Conservation (phyloP, 2,329 filamentous ascomycete genomes). For the Bipolaris gigantea region DNA sequence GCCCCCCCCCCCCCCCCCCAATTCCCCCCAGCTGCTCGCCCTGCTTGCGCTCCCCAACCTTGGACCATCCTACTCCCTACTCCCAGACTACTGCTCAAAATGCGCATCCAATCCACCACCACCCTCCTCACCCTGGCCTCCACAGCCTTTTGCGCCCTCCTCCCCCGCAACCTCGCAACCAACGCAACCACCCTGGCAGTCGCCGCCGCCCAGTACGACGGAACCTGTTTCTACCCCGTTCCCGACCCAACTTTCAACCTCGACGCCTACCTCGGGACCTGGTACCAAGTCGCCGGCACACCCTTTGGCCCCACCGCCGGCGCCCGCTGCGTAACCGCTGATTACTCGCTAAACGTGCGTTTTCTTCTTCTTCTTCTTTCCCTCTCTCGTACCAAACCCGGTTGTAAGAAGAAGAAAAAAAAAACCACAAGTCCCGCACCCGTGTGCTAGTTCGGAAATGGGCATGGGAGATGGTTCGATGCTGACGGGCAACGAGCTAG, state of each 20-base stretch:
- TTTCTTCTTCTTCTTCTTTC: not conserved
- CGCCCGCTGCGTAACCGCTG: constrained; percentile 28
- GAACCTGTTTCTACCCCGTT: constrained; percentile 33
- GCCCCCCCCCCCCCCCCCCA: no score
- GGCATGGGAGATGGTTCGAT: no score
- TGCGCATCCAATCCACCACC: constrained; percentile 24
- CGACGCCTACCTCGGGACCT: constrained; percentile 31
- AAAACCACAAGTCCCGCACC: no score
- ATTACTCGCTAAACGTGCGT: constrained; percentile 30
- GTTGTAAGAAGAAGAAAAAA: no score
- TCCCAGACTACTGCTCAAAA: constrained; percentile 3
- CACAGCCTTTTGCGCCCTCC: constrained; percentile 18
- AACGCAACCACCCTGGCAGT: constrained; percentile 16
- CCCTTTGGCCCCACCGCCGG: constrained; percentile 32
- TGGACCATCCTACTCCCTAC: not conserved
- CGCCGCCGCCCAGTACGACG: constrained; percentile 28
- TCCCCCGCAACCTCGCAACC: constrained; percentile 14
- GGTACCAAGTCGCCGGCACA: constrained; percentile 39
- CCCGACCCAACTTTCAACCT: constrained; percentile 32
- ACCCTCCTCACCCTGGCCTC: constrained; percentile 23
- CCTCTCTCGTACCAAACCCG: no score
- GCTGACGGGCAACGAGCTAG: not conserved
- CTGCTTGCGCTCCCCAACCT: no score
- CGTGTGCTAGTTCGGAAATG: no score
- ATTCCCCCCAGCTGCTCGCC: no score